Base-by-base conservation (phyloP, 495 filamentous ascomycete species). In the Copromyces sp. region DNA sequence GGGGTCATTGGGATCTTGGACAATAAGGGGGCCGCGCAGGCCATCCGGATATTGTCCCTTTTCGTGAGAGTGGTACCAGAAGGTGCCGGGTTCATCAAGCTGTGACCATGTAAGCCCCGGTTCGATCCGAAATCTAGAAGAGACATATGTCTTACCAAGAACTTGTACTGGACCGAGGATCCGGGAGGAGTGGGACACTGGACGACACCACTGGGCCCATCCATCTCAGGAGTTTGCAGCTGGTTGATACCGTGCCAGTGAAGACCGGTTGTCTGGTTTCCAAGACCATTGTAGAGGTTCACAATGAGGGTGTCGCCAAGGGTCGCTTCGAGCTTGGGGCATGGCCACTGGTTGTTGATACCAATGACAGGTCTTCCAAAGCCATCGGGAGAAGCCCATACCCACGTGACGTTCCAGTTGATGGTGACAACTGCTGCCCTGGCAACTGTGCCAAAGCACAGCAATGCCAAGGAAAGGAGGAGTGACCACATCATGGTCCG, bases 181-280 rank as follows among this genome's bases (percentile, higher is more conserved):
- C 88, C 89, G 1, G 92, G 91, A 17, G 87, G 82, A 9, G 94
- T 81, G 5, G 90, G 85, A 73, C 93, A 95, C 76, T 95, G 92
- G 4, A 88, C 90, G 17, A 88, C 86, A 69, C 87, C 87, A 3
- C 86, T 83, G 7, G 92, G 84, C 0, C 93, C 93, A 77, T 96
- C 93, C 93, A 94, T 94, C 12, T 85, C 79, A 20, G 84, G 88
- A 7, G 90, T 91, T 35, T 84, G 86, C 76, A 90, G 86, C 78
- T 93, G 91, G 78, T 87, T 92, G 77, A 95, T 84, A 24, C 93
- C 93, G 78, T 96, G 93, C 79, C 90, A 96, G 82, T 96, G 93
- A 5, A 95, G 81, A 41, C 87, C 88, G 3, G 91, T 90, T n/a
- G 83, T 86, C 78, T 93, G 82, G 76, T 95, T 90, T 8, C 87